phyloP scores from a whole-genome alignment of 768 basidiomycete species.

The Dentipellis fragilis region DNA sequence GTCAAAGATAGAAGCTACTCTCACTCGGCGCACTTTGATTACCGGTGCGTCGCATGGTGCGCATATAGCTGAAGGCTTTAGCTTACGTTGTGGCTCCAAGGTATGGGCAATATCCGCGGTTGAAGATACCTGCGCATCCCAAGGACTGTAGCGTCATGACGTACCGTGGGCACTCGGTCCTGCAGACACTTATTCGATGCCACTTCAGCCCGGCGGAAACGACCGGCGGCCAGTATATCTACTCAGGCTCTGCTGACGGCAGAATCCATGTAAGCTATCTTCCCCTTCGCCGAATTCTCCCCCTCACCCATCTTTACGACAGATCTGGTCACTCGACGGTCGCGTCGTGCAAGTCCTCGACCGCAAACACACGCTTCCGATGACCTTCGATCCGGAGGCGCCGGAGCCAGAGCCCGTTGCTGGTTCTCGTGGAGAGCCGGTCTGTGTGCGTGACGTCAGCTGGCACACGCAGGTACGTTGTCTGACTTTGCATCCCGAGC shows the following conservation, averaged over 20 bases:
- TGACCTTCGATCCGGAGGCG: constrained; percentile 63
- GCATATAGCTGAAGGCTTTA: background rate
- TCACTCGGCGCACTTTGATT: constrained; percentile 53
- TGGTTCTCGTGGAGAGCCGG: constrained; percentile 20
- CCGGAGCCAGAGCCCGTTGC: constrained; percentile 31
- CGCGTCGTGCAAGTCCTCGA: constrained; percentile 76
- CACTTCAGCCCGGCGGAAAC: constrained; percentile 92
- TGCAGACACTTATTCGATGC: constrained; percentile 89
- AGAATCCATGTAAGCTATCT: constrained; percentile 59
- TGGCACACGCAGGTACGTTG: constrained; percentile 75
- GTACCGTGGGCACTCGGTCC: constrained; percentile 83
- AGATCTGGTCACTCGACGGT: constrained; percentile 97
- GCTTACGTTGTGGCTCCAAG: constrained; percentile 24
- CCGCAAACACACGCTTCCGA: constrained; percentile 61
- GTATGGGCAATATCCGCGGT: constrained; percentile 56
- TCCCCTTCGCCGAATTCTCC: background rate
- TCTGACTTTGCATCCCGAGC: background rate
- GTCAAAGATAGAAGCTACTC: constrained; percentile 44
- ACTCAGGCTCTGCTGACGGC: constrained; percentile 87
- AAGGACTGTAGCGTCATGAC: constrained; percentile 92
- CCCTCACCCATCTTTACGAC: background rate
- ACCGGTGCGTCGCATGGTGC: constrained; percentile 44
- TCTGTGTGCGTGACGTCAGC: constrained; percentile 86
- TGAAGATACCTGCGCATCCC: constrained; percentile 59
- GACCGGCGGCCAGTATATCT: constrained; percentile 88